Conservation (phyloP, 169 alveolate genomes). For the Miamiensis avidus region DNA sequence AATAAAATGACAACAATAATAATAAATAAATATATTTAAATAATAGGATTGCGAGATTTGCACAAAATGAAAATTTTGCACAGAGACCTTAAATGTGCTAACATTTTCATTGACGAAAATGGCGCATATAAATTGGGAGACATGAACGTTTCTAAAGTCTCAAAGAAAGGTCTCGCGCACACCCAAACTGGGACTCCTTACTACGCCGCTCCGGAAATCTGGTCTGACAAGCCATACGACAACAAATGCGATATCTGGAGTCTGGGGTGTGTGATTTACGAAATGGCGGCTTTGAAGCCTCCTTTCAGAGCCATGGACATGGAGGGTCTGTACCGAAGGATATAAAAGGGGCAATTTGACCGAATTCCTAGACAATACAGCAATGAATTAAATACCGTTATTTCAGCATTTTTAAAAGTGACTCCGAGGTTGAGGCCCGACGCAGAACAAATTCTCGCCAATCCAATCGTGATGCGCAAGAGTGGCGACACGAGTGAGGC, state of each 20-base stretch:
- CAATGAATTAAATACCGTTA: conserved; percentile 64
- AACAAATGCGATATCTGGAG: conserved; percentile 80
- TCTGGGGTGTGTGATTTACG: conserved; percentile 77
- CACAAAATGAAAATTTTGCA: conserved; percentile 77
- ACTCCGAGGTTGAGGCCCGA: conserved; percentile 64
- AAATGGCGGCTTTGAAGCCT: conserved; percentile 56
- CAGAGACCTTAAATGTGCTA: conserved; percentile 79
- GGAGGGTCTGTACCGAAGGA: conserved; percentile 58
- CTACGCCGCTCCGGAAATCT: conserved; percentile 81
- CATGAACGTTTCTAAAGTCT: conserved; percentile 68
- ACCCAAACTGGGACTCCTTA: conserved; percentile 80
- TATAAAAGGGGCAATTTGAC: conserved; percentile 55
- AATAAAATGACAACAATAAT: conserved; percentile 62
- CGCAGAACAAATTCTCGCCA: conserved; percentile 61
- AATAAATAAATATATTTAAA: conserved; percentile 53
- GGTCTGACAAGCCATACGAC: conserved; percentile 73
- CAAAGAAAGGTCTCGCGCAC: conserved; percentile 54
- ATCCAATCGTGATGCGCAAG: neutral
- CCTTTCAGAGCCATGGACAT: conserved; percentile 69
- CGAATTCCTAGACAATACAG: conserved; percentile 57
- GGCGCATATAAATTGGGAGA: conserved; percentile 59
- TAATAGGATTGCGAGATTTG: conserved; percentile 64
- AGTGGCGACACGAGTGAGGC: neutral
- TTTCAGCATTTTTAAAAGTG: conserved; percentile 55
- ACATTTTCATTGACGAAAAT: conserved; percentile 55